Evolutionary conservation across 2,329 filamentous ascomycete species (phyloP), one percentile per base, ranked within the genome.

Genomic region (Cryphonectria japonica): DNA sequence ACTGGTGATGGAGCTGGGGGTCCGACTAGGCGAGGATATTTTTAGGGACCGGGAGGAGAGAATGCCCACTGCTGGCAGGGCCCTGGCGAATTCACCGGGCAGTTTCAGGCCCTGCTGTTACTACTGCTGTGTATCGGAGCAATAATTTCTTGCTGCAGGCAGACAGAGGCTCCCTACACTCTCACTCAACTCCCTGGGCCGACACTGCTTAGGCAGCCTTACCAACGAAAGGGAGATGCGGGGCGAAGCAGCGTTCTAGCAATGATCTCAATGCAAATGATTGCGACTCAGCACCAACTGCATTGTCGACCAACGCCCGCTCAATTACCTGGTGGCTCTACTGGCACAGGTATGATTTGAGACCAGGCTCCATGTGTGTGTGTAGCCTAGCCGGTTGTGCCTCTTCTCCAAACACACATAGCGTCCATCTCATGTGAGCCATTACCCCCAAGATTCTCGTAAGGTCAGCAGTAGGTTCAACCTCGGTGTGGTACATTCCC

Each of bases 1-100:
- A 43, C 26, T 13, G 39, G 22, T 19, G 34, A 64, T 43, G 61
- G 61, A 46, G 61, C 32, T 22, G 7, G 37, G 39, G 22, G 43
- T 29, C n/a, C 46, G 43, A 39, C 32, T 16, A 39, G 19, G 34
- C 60, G 54, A 50, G 59, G 26, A 66, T 64, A 64, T 64, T 68
- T 34, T 68, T 52, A 39, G 41, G 50, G 26, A 26, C 26, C 4
- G 54, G 52, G 7, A n/a, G 63, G 50, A 29, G 32, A 32, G 26
- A 54, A 62, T 46, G 41, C n/a, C 61, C 61, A 46, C 61, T 43
- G 61, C 34, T 43, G 37, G 46, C 41, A 43, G 34, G 19, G n/a
- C 37, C 46, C 37, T 29, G 29, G 26, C 61, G 19, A 39, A 5
- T 29, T 39, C 61, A 64, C 61, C 8, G 9, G 26, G n/a, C 34